These are phyloP conservation scores for Aspergillus coremiiformis DNA, from an alignment of 495 filamentous ascomycete genomes.

Conservation along the genomic window DNA sequence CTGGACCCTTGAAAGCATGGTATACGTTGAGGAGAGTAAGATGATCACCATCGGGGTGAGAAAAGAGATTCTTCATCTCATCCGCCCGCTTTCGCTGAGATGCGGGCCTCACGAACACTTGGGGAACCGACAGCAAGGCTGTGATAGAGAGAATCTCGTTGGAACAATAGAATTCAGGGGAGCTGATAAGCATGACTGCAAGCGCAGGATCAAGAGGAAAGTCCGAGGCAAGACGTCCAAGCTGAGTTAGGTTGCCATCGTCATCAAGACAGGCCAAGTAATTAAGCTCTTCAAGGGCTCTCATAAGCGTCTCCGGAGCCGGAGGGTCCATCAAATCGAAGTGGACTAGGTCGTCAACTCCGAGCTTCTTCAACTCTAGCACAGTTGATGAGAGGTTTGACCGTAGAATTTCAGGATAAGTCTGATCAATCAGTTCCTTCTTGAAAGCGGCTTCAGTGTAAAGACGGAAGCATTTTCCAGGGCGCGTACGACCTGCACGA, in stretches of 20 bases:
- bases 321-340: constrained; percentile 99
- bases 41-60: constrained; percentile 90
- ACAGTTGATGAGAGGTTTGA: constrained; percentile 94
- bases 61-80: constrained; percentile 93
- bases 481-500: constrained; percentile 95
- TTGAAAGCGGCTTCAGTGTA: constrained; percentile 97
- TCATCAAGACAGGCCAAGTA: constrained; percentile 96
- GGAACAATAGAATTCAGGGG: constrained; percentile 97
- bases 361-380: constrained; percentile 94
- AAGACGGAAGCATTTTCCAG: constrained; percentile 94
- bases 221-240: constrained; percentile 85
- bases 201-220: constrained; percentile 93
- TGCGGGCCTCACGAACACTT: constrained; percentile 86
- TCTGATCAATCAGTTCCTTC: constrained; percentile 94
- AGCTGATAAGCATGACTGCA: constrained; percentile 96
- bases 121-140: constrained; percentile 86
- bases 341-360: constrained; percentile 91
- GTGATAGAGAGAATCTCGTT: constrained; percentile 97
- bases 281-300: constrained; percentile 94
- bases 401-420: constrained; percentile 89
- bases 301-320: constrained; percentile 97
- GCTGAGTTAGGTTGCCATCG: constrained; percentile 78
- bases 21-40: constrained; percentile 96
- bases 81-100: constrained; percentile 84
- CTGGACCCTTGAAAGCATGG: constrained; percentile 82